Percentiles rank a stretch among this genome's conserved stretches.
phyloP scores from a whole-genome alignment of 2,329 filamentous ascomycete species.

The Lachnellula hyalina region DNA sequence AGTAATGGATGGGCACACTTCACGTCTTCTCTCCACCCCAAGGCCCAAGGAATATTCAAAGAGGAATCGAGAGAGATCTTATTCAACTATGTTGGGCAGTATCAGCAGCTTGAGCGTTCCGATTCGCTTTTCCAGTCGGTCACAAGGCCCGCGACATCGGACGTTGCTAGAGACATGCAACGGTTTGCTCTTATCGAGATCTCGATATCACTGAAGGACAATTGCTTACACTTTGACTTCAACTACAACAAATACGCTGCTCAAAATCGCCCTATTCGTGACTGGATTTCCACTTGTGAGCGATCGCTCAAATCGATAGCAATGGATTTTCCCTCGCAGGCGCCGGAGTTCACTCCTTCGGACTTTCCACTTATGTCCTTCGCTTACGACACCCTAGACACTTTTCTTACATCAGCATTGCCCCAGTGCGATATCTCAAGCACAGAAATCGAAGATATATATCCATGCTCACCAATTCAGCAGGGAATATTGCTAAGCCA shows the following conservation, averaged over 20 bases:
- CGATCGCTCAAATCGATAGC: constrained; percentile 9
- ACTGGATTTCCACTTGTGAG: constrained; percentile 5
- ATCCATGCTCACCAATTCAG: constrained; percentile 6
- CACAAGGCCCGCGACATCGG: background rate
- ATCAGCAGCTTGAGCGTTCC: constrained; percentile 39
- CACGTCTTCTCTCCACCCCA: constrained; percentile 12
- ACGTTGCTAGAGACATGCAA: background rate
- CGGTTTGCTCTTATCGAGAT: constrained; percentile 11
- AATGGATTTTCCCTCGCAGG: background rate
- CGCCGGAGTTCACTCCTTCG: constrained; percentile 2
- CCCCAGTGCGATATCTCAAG: background rate
- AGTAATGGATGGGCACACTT: constrained; percentile 37
- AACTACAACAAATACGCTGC: constrained; percentile 3
- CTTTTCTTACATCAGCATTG: background rate
- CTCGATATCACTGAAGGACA: constrained; percentile 3
- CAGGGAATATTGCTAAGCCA: constrained; percentile 5
- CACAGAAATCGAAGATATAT: constrained; percentile 6
- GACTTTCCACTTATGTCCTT: constrained; percentile 13
- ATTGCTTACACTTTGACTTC: constrained; percentile 9
- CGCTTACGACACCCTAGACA: constrained; percentile 1
- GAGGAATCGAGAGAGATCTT: constrained; percentile 40
- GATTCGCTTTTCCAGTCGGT: constrained; percentile 1
- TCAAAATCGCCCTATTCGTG: background rate
- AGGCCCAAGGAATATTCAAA: constrained; percentile 5
- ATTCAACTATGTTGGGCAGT: constrained; percentile 44